phyloP scores from a whole-genome alignment of 1,284 basidiomycete species.

The Cryptococcus sp. region DNA sequence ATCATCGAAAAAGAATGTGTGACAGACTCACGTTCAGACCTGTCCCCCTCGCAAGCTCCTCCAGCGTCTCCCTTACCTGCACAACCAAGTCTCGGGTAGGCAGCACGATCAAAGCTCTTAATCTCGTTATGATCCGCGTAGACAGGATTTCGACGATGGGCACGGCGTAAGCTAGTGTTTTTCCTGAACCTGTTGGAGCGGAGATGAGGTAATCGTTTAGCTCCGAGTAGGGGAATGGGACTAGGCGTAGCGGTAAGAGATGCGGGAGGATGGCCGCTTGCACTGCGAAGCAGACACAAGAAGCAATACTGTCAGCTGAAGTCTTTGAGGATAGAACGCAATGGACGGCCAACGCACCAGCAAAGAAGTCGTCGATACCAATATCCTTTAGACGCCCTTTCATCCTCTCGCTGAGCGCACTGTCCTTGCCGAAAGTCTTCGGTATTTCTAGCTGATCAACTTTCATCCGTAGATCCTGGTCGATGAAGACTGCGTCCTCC shows the following conservation, averaged over 20 bases:
- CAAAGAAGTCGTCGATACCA: constrained; percentile 80
- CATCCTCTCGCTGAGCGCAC: constrained; percentile 64
- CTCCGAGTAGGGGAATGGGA: constrained; percentile 69
- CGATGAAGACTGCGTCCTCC: constrained; percentile 69
- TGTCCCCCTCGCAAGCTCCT: constrained; percentile 78
- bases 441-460: constrained; percentile 56
- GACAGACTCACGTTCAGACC: constrained; percentile 69
- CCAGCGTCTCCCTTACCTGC: constrained; percentile 91
- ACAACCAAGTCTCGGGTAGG: constrained; percentile 94
- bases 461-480: constrained; percentile 60
- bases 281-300: constrained; percentile 21
- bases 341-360: constrained; percentile 62
- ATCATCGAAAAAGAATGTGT: too few species aligned
- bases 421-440: constrained; percentile 46
- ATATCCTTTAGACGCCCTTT: constrained; percentile 68
- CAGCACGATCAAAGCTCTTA: constrained; percentile 88
- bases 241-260: constrained; percentile 42
- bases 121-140: constrained; percentile 70
- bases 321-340: neutral
- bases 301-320: neutral
- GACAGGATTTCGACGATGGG: constrained; percentile 88
- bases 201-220: constrained; percentile 91
- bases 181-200: constrained; percentile 95
- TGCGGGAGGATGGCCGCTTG: constrained; percentile 50
- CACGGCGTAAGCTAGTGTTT: constrained; percentile 90